phyloP scores from a whole-genome alignment of 1,284 basidiomycete genomes.

The Marasmius tenuissimus region DNA sequence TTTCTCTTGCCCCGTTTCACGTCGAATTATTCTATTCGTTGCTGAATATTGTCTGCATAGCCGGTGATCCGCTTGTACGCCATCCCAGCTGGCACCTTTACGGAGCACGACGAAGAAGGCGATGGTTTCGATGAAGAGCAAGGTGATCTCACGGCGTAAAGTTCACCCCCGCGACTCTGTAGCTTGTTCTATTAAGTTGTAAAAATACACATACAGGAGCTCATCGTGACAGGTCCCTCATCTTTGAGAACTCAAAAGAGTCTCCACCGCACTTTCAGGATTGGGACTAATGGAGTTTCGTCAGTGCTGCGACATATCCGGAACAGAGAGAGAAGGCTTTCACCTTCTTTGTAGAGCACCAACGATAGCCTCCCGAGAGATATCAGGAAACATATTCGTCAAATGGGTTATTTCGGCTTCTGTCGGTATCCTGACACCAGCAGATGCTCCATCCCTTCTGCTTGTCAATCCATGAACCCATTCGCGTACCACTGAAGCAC shows the following conservation, averaged over 20 bases:
- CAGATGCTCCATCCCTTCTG: conserved; percentile 8
- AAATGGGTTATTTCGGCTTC: conserved; percentile 77
- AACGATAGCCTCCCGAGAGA: conserved; percentile 74
- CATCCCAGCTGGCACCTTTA: conserved; percentile 87
- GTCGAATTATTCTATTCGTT: not conserved
- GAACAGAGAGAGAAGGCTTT: conserved; percentile 24
- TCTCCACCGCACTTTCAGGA: conserved; percentile 80
- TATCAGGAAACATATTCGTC: conserved; percentile 80
- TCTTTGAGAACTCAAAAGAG: conserved; percentile 56
- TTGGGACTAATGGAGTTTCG: conserved; percentile 51
- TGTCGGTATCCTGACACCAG: conserved; percentile 65
- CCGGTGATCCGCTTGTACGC: conserved; percentile 92
- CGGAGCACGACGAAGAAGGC: conserved; percentile 49
- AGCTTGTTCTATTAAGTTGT: not conserved
- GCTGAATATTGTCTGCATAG: conserved; percentile 41
- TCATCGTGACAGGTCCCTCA: conserved; percentile 11
- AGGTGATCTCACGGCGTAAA: not conserved
- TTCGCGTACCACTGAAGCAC: conserved; percentile 9
- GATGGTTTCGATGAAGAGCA: conserved; percentile 28
- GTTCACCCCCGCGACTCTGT: not conserved
- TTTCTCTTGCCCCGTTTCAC: conserved; percentile 2
- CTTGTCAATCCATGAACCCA: conserved; percentile 11
- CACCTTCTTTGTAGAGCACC: conserved; percentile 81
- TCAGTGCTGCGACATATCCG: conserved; percentile 7
- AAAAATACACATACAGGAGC: not conserved